These are phyloP conservation scores for Melocanna baccifera DNA, from an alignment of 176 grass and related monocot genomes.

Conservation along the genomic window DNA sequence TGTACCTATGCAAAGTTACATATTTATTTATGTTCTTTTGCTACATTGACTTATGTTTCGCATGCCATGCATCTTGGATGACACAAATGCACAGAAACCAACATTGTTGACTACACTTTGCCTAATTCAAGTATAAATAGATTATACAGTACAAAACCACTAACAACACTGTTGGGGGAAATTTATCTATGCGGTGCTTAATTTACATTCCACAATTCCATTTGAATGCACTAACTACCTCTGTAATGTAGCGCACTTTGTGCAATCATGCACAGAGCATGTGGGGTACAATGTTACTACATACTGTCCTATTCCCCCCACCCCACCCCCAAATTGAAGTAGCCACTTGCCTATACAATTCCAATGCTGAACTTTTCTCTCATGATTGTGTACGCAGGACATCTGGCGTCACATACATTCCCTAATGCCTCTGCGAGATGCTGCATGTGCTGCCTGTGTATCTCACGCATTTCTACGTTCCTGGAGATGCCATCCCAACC, in stretches of 20 bases:
- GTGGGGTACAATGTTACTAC: background rate
- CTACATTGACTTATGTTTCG: background rate
- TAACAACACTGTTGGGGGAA: background rate
- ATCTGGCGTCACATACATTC: background rate
- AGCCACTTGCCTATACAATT: background rate
- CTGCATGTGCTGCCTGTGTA: background rate
- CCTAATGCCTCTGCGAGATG: background rate
- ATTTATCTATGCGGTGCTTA: background rate
- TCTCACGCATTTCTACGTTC: background rate
- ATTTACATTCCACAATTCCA: background rate
- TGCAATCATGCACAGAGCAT: too few relatives aligned
- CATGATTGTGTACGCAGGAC: constrained; percentile 4
- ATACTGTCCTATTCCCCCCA: background rate
- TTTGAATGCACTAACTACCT: background rate
- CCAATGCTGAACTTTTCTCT: too few relatives aligned
- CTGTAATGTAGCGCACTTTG: too few relatives aligned
- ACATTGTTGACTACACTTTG: background rate
- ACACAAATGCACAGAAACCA: background rate
- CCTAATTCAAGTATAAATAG: background rate
- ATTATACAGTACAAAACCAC: background rate
- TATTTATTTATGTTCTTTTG: background rate
- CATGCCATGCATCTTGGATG: background rate
- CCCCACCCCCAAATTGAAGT: too few relatives aligned
- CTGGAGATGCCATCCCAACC: background rate
- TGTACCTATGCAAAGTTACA: background rate